These are phyloP conservation scores for Phytophthora parvispora DNA, from an alignment of 352 stramenopile species.

Conservation along the genomic window DNA sequence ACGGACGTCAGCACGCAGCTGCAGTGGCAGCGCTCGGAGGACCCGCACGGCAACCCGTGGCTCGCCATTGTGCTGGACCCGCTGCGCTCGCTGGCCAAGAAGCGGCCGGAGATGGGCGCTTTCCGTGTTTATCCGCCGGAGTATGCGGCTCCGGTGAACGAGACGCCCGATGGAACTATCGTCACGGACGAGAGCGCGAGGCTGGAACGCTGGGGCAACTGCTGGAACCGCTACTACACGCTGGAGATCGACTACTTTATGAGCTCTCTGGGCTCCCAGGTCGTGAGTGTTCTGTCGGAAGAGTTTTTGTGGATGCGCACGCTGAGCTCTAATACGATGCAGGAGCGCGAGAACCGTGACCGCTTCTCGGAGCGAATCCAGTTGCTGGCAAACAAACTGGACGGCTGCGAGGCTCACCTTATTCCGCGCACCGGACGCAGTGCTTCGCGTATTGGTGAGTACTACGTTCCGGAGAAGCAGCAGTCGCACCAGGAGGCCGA, in stretches of 20 bases:
- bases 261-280: conserved; percentile 90
- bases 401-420: conserved; percentile 76
- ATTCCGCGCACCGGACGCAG: conserved; percentile 57
- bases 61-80: conserved; percentile 99
- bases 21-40: conserved; percentile 98
- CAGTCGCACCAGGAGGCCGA: conserved; percentile 70
- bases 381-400: conserved; percentile 86
- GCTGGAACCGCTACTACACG: conserved; percentile 91
- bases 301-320: conserved; percentile 95
- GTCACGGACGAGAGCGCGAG: conserved; percentile 93
- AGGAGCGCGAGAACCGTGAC: conserved; percentile 91
- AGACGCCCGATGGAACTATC: conserved; percentile 97
- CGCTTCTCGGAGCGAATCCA: conserved; percentile 93
- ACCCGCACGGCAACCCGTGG: conserved; percentile 97
- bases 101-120: conserved; percentile 95
- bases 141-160: conserved; percentile 93
- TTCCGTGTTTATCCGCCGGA: conserved; percentile 99
- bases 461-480: conserved; percentile 90
- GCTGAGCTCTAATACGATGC: conserved; percentile 91
- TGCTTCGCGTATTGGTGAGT: conserved; percentile 83
- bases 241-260: conserved; percentile 98
- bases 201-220: conserved; percentile 97
- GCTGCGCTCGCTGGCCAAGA: conserved; percentile 95
- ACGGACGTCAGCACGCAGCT: conserved; percentile 99
- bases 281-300: conserved; percentile 95